Conservation (phyloP, 805 yeast species). For the Zygosaccharomyces pseudorouxii region DNA sequence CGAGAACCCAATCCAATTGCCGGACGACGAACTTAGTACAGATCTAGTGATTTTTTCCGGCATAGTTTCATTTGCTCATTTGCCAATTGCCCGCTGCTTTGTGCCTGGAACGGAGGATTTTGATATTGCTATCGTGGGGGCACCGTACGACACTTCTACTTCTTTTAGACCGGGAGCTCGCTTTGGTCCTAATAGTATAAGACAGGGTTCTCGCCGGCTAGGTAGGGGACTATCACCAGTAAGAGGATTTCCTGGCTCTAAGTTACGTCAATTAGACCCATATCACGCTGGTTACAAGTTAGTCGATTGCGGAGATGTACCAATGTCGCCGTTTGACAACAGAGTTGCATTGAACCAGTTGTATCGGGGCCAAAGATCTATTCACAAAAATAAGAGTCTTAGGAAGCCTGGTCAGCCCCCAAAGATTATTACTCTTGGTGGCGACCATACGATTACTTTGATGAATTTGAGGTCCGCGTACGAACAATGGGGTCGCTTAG, state of each 20-base stretch:
- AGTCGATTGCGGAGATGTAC: slow-evolving; percentile 58
- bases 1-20: slow-evolving; percentile 8
- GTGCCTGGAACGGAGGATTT: slow-evolving; percentile 12
- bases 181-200: slow-evolving; percentile 53
- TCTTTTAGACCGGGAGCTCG: slow-evolving; percentile 55
- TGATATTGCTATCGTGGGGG: slow-evolving; percentile 56
- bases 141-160: slow-evolving; percentile 56
- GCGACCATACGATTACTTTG: slow-evolving; percentile 55
- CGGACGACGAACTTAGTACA: slow-evolving; percentile 12
- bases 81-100: slow-evolving; percentile 16
- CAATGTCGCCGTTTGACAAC: slow-evolving; percentile 58
- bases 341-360: slow-evolving; percentile 52
- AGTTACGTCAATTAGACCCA: slow-evolving; percentile 40
- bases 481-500: slow-evolving; percentile 44
- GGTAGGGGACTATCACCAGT: slow-evolving; percentile 42
- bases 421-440: slow-evolving; percentile 51
- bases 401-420: slow-evolving; percentile 30
- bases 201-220: slow-evolving; percentile 45
- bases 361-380: slow-evolving; percentile 48
- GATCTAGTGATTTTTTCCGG: slow-evolving; percentile 15
- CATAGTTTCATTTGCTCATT: slow-evolving; percentile 17
- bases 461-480: slow-evolving; percentile 49
- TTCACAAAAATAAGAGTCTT: slow-evolving; percentile 38
- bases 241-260: slow-evolving; percentile 37
- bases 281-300: slow-evolving; percentile 39